Conservation (phyloP, 2,329 filamentous ascomycete species). For the Ceratocystis lukuohia region DNA sequence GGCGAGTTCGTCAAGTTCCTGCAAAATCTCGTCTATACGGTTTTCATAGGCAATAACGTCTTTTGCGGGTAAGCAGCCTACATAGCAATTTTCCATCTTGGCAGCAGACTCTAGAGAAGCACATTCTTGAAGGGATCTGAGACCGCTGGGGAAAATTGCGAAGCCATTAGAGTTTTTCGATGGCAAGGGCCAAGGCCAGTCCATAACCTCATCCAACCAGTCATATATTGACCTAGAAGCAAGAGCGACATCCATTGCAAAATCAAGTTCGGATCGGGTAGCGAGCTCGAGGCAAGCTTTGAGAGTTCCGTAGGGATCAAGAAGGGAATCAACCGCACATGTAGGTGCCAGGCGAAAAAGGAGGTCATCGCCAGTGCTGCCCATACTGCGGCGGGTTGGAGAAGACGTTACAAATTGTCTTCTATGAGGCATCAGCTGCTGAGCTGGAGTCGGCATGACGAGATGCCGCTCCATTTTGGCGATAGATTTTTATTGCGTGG, state of each 20-base stretch:
- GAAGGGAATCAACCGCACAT: slow-evolving; percentile 47
- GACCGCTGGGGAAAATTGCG: slow-evolving; percentile 24
- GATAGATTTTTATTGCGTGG: not conserved
- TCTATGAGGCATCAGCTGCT: slow-evolving; percentile 27
- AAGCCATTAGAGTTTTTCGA: slow-evolving; percentile 40
- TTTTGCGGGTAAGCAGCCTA: slow-evolving; percentile 55
- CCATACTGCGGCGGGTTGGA: slow-evolving; percentile 31
- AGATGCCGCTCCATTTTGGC: slow-evolving; percentile 19
- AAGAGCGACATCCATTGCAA: slow-evolving; percentile 56
- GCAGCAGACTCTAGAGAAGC: slow-evolving; percentile 12
- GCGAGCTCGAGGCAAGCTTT: slow-evolving; percentile 49
- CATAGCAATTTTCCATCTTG: slow-evolving; percentile 22
- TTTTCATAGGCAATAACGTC: slow-evolving; percentile 56
- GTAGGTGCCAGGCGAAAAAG: slow-evolving; percentile 48
- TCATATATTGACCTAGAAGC: slow-evolving; percentile 57
- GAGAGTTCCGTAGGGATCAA: slow-evolving; percentile 38
- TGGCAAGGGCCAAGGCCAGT: slow-evolving; percentile 42
- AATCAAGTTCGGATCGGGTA: slow-evolving; percentile 52
- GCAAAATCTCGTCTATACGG: slow-evolving; percentile 60
- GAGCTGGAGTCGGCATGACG: slow-evolving; percentile 27
- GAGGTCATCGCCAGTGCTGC: slow-evolving; percentile 38
- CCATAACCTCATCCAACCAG: slow-evolving; percentile 59
- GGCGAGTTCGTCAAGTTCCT: slow-evolving; percentile 54
- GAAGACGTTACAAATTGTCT: slow-evolving; percentile 32
- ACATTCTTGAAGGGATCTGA: slow-evolving; percentile 11